Evolutionary conservation across 2,329 filamentous ascomycete genomes (phyloP).

Genomic region (Aureobasidium sp.): DNA sequence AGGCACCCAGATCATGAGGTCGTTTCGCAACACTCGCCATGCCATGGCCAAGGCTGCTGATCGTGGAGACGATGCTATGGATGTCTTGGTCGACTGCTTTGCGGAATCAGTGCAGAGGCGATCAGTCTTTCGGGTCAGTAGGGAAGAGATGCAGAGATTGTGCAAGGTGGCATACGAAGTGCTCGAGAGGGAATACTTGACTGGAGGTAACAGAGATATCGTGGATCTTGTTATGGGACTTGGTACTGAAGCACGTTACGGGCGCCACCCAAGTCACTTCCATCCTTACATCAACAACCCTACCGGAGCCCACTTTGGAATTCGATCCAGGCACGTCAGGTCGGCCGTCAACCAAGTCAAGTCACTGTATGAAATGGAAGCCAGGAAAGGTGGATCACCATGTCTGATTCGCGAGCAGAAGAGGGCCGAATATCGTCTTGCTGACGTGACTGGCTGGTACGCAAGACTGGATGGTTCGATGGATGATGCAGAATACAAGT

Average conservation of each 20-base stretch:
- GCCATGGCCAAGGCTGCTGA: conserved; percentile 1
- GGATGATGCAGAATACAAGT: not conserved
- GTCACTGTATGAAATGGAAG: not conserved
- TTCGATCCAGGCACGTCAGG: not conserved
- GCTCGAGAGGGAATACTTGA: not conserved
- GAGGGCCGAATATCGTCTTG: not conserved
- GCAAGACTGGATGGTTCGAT: conserved; percentile 1
- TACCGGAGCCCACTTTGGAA: not conserved
- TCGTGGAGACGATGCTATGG: not conserved
- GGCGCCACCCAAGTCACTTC: not conserved
- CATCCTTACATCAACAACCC: not conserved
- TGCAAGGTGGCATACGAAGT: not conserved
- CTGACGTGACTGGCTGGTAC: not conserved
- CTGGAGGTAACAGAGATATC: conserved; percentile 1
- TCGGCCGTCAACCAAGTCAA: not conserved
- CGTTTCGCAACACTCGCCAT: not conserved
- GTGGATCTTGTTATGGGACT: conserved; percentile 6
- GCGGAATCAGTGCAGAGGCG: not conserved
- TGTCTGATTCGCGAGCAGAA: not conserved
- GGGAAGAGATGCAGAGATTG: not conserved
- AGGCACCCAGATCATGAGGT: not conserved
- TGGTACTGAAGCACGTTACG: not conserved
- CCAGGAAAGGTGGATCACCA: not conserved
- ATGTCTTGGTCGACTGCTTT: conserved; percentile 5
- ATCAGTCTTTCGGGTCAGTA: not conserved